Percentiles rank a stretch among this genome's conserved stretches.
phyloP scores from a whole-genome alignment of 768 basidiomycete genomes.

The Xerocomellus chrysenteron region DNA sequence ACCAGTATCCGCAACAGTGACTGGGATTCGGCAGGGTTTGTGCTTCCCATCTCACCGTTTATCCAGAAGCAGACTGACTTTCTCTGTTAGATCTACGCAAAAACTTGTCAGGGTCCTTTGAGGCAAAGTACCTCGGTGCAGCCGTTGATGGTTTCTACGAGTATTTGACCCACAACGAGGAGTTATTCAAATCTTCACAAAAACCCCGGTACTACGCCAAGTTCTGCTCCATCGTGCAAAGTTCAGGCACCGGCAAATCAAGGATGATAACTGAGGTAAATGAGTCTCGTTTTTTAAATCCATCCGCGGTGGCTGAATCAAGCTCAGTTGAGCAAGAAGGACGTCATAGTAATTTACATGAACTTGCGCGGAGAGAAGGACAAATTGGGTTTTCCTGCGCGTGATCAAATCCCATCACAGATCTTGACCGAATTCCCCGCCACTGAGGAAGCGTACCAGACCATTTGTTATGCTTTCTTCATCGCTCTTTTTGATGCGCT shows the following conservation, averaged over 20 bases:
- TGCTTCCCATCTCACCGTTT: too few species aligned
- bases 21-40: background rate
- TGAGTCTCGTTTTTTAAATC: too few species aligned
- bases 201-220: conserved; percentile 3
- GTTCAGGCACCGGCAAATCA: conserved; percentile 14
- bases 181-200: background rate
- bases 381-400: conserved; percentile 8
- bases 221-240: conserved; percentile 6
- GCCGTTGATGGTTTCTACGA: conserved; percentile 19
- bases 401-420: conserved; percentile 11
- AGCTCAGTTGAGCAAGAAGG: conserved; percentile 9
- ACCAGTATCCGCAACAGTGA: too few species aligned
- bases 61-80: background rate
- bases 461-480: conserved; percentile 12
- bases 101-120: background rate
- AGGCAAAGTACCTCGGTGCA: background rate
- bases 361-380: conserved; percentile 8
- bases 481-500: conserved; percentile 11
- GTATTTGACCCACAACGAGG: conserved; percentile 14
- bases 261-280: conserved; percentile 13
- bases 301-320: background rate
- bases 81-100: background rate
- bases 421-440: conserved; percentile 8
- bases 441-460: background rate
- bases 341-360: conserved; percentile 18